These are phyloP conservation scores for Baorangia bicolor DNA, from an alignment of 768 basidiomycete species.

Conservation along the genomic window DNA sequence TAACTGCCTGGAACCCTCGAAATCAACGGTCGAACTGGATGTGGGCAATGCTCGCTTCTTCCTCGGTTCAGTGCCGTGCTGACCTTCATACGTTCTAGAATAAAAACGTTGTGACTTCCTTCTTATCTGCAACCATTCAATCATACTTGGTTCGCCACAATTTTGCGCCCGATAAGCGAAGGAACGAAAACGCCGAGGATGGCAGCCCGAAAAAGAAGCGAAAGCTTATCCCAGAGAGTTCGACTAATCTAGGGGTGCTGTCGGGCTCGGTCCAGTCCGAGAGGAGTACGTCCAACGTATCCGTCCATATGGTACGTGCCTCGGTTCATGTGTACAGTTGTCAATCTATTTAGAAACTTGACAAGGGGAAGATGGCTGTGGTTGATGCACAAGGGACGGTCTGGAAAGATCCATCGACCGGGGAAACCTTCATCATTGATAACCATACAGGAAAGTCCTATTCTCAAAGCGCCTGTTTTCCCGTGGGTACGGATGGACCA, in stretches of 20 bases:
- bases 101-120: slow-evolving; percentile 48
- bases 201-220: slow-evolving; percentile 51
- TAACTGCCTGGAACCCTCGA: slow-evolving; percentile 78
- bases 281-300: slow-evolving; percentile 4
- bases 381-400: slow-evolving; percentile 31
- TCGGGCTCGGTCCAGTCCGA: slow-evolving; percentile 2
- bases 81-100: slow-evolving; percentile 43
- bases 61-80: slow-evolving; percentile 9
- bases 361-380: slow-evolving; percentile 19
- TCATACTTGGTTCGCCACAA: slow-evolving; percentile 64
- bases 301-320: slow-evolving; percentile 23
- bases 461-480: slow-evolving; percentile 27
- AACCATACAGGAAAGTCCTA: slow-evolving; percentile 69
- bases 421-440: slow-evolving; percentile 60
- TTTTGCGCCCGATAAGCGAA: slow-evolving; percentile 40
- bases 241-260: slow-evolving; percentile 4
- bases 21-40: slow-evolving; percentile 62
- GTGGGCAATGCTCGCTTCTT: slow-evolving; percentile 40
- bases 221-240: slow-evolving; percentile 35
- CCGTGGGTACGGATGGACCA: slow-evolving; percentile 6
- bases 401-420: slow-evolving; percentile 68
- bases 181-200: slow-evolving; percentile 11
- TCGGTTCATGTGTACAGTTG: slow-evolving; percentile 2
- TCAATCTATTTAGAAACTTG: slow-evolving; percentile 8
- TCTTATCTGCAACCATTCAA: slow-evolving; percentile 59